These are phyloP conservation scores for Diaporthe amygdali DNA, from an alignment of 2,329 filamentous ascomycete species.

Conservation along the genomic window DNA sequence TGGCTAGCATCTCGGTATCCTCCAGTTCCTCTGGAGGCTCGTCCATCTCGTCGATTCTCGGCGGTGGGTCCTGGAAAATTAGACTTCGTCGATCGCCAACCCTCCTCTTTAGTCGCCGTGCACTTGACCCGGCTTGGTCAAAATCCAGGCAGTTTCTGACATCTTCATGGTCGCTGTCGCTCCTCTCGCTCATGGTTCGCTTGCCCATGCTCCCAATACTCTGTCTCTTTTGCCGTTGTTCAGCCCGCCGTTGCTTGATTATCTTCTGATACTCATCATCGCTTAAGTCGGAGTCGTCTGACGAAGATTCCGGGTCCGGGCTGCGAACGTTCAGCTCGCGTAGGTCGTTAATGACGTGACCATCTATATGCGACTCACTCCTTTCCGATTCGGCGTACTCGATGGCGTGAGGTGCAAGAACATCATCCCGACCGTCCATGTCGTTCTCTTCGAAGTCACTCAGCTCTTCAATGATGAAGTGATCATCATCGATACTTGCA, in stretches of 20 bases:
- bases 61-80: slow-evolving; percentile 55
- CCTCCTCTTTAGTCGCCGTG: slow-evolving; percentile 52
- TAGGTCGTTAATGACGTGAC: slow-evolving; percentile 49
- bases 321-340: slow-evolving; percentile 50
- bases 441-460: slow-evolving; percentile 52
- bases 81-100: slow-evolving; percentile 51
- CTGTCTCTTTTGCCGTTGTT: slow-evolving; percentile 50
- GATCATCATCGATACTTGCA: slow-evolving; percentile 28
- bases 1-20: slow-evolving; percentile 47
- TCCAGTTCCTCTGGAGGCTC: slow-evolving; percentile 54
- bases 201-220: slow-evolving; percentile 58
- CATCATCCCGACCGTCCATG: slow-evolving; percentile 43
- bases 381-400: slow-evolving; percentile 49
- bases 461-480: slow-evolving; percentile 50
- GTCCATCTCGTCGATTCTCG: slow-evolving; percentile 58
- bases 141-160: slow-evolving; percentile 42
- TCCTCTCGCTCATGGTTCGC: slow-evolving; percentile 57
- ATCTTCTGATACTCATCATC: slow-evolving; percentile 44
- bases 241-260: slow-evolving; percentile 45
- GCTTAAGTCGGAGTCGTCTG: slow-evolving; percentile 43
- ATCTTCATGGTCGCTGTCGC: slow-evolving; percentile 52
- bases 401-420: slow-evolving; percentile 51
- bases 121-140: slow-evolving; percentile 52
- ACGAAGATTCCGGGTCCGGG: slow-evolving; percentile 42
- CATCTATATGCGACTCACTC: slow-evolving; percentile 46